Base-by-base conservation (phyloP, 2,329 filamentous ascomycete species). In the Exophiala calicioides region DNA sequence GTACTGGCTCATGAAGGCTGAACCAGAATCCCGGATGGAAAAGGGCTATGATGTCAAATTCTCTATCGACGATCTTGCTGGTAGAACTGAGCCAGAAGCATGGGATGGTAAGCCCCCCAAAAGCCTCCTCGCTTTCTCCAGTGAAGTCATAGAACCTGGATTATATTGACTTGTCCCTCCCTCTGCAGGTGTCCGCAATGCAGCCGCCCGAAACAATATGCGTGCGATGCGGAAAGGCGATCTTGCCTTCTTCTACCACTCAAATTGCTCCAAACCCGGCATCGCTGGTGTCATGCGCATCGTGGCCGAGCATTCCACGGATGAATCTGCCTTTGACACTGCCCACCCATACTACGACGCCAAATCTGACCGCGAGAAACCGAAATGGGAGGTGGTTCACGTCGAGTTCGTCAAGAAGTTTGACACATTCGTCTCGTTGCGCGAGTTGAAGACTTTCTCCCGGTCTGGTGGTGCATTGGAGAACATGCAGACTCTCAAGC, bases 171-270 rank as follows among this genome's bases (percentile, higher is more conserved):
- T n/a, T 26, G 15, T 35, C 35, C 24, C 39, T 32, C n/a, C n/a
- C n/a, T n/a, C n/a, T n/a, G n/a, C n/a, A 55, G 53, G 51, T 35
- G 53, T 58, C 15, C 58, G 51, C 29, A 60, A 58, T 30, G 13
- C 37, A 3, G 42, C 65, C 68, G 91, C 91, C 5, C 82, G 88
- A 19, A 97, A 96, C 62, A 89, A 96, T 64, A 84, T 98, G 70
- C 81, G 88, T 21, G 80, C 82, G 6, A 98, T 98, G 93, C 90
- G 88, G 60, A 82, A 84, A 45, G 90, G 90, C 39, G 93, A 98
- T 63, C 76, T 90, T 23, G 90, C 90, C 19, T 97, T 98, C 71
- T 97, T 98, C 72, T 97, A 97, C 65, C 91, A 96, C 68, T 95
- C 88, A 35, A 95, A 93, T 61, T 93, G 88, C 69, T 95, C 94